Percentiles rank a stretch among this genome's conserved stretches.
These are phyloP conservation scores for Debaryomyces fabryi DNA, from an alignment of 1,139 yeast species.

Conservation along the genomic window DNA sequence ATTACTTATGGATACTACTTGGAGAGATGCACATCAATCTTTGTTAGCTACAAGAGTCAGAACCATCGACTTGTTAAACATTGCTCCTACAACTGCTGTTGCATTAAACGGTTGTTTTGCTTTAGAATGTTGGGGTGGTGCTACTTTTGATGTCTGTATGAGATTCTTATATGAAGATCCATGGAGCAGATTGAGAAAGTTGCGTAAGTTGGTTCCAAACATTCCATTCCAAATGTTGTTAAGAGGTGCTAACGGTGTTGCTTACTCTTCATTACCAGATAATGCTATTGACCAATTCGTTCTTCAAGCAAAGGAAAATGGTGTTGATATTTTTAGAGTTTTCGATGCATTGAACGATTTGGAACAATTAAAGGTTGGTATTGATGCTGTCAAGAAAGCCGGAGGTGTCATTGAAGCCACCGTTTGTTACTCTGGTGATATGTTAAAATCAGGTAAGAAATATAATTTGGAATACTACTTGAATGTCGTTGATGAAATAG, in stretches of 20 bases:
- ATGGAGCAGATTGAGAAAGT: slow-evolving; percentile 90
- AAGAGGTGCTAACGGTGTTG: slow-evolving; percentile 99
- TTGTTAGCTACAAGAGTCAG: slow-evolving; percentile 95
- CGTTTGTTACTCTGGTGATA: slow-evolving; percentile 97
- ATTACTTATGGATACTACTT: slow-evolving; percentile 94
- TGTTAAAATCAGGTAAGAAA: slow-evolving; percentile 93
- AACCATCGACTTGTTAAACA: slow-evolving; percentile 85
- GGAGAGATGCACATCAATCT: slow-evolving; percentile 99
- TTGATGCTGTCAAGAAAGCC: slow-evolving; percentile 95
- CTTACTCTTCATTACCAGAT: slow-evolving; percentile 95
- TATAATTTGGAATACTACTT: slow-evolving; percentile 91
- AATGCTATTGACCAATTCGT: slow-evolving; percentile 98
- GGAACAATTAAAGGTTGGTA: slow-evolving; percentile 96
- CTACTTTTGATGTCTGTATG: slow-evolving; percentile 98
- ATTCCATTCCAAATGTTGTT: slow-evolving; percentile 98
- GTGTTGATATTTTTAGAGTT: slow-evolving; percentile 97
- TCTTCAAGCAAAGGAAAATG: slow-evolving; percentile 88
- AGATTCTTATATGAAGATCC: slow-evolving; percentile 98
- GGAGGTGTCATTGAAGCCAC: slow-evolving; percentile 99
- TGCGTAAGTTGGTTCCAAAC: slow-evolving; percentile 91
- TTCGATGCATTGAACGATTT: slow-evolving; percentile 96
- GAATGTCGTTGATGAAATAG: slow-evolving; percentile 79
- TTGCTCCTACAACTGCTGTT: slow-evolving; percentile 92
- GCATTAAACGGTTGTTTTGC: slow-evolving; percentile 93
- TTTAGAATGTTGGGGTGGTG: slow-evolving; percentile 99